Evolutionary conservation across 148 eudicot genomes (phyloP).

Genomic region (Fagopyrum tataricum): DNA sequence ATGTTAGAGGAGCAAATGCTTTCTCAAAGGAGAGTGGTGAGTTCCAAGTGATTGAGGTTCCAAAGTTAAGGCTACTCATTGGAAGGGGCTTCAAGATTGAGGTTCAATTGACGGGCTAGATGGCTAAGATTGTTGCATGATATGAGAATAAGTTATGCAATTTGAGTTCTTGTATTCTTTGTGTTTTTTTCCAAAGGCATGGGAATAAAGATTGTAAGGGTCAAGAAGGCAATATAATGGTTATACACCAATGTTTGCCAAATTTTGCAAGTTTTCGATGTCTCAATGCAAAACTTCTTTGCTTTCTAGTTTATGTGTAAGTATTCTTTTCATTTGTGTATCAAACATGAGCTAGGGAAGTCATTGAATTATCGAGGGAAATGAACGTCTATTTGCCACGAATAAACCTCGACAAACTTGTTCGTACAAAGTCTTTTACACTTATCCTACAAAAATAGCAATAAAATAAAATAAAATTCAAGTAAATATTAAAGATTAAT

Average conservation of each 20-base stretch:
- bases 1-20: background rate
- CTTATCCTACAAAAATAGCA: no score
- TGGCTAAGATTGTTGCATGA: background rate
- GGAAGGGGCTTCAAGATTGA: slow-evolving; percentile 10
- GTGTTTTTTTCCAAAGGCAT: background rate
- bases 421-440: no score
- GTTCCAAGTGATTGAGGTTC: background rate
- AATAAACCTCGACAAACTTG: no score
- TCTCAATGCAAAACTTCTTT: background rate
- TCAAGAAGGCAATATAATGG: background rate
- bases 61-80: background rate
- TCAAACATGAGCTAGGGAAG: no score
- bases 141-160: background rate
- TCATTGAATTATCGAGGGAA: no score
- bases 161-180: background rate
- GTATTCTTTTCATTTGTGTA: no score
- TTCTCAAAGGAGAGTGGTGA: background rate
- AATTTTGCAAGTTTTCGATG: background rate
- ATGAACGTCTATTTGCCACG: no score
- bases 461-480: no score
- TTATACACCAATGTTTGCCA: background rate
- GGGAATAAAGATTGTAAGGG: background rate
- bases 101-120: background rate
- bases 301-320: no score
- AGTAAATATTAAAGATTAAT: no score